Base-by-base conservation (phyloP, 2,329 filamentous ascomycete genomes). In the Fusarium lyarnte region DNA sequence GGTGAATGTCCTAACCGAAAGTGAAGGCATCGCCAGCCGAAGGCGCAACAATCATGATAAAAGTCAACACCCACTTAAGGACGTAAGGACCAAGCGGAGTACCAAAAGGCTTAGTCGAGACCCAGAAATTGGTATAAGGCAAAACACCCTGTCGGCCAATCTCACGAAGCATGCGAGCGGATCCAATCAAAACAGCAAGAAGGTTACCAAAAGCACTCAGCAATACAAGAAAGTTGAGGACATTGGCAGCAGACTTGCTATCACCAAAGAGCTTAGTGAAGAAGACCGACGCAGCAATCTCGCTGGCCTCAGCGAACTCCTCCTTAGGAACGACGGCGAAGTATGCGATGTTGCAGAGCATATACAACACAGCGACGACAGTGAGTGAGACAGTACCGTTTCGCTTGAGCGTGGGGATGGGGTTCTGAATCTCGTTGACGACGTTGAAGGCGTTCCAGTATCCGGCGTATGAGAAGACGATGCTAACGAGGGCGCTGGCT, bases 11-110 rank as follows among this genome's bases (percentile, higher is more conserved):
- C 79, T n/a, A 74, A 87, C 86, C 82, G 70, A 91, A 91, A 61
- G 87, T 86, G 77, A 92, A 92, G 0, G 90, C 90, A 75, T 92
- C 89, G 2, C 90, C 89, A 2, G 88, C 87, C 0, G 90, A 89
- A 1, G 88, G 86, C 0, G 86, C 88, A 0, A 89, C 76, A 39
- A 91, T 90, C 86, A 91, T 89, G 47, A 91, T 73, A 5, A 88
- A 76, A 0, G 89, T 91, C 63, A 90, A 77, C 1, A 73, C 74
- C 87, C 88, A 91, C 75, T 89, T 89, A 7, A 91, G 70, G 5
- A 85, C 58, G 66, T 90, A 90, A 0, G 89, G 89, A 0, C 88
- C 89, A 0, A 90, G 74, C 0, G 90, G 89, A 0, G 90, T 92
- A 4, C 89, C 89, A 63, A 91, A 91, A 0, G 90, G 90, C 61